Evolutionary conservation across 257 asterid genomes (phyloP).

Genomic region (Solanum corneliomulleri): DNA sequence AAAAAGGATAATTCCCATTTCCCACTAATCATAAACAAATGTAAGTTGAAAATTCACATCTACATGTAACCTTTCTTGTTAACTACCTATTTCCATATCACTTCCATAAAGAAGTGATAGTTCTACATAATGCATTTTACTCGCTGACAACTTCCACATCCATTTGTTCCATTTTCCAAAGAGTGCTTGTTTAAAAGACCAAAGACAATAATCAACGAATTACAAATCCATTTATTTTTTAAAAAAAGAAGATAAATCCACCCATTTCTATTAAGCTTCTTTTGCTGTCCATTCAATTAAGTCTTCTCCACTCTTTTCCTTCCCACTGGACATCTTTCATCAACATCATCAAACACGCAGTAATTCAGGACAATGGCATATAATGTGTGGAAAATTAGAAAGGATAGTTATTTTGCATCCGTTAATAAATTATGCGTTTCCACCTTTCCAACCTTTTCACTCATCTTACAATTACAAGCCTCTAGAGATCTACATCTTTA

Average conservation of each 20-base stretch:
- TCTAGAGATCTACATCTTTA: not conserved
- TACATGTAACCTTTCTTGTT: not conserved
- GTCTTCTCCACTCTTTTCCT: not conserved
- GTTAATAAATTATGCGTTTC: not conserved
- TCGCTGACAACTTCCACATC: not conserved
- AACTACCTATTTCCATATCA: not conserved
- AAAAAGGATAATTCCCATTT: not conserved
- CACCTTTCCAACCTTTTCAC: not conserved
- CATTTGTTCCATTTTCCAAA: not conserved
- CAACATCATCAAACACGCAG: not conserved
- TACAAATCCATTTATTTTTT: not conserved
- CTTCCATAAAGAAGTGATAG: not conserved
- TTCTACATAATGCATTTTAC: not conserved
- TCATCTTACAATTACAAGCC: not conserved
- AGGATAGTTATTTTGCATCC: not conserved
- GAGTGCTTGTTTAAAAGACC: not conserved
- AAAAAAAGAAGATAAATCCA: not conserved
- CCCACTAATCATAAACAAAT: not conserved
- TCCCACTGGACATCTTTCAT: not conserved
- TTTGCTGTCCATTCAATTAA: not conserved
- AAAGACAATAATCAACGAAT: not conserved
- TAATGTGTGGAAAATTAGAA: not conserved
- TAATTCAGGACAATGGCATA: not conserved
- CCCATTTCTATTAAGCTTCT: not conserved
- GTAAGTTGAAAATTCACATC: not conserved